Conservation (phyloP, 345 rosid genomes). For the Mangifera indica region DNA sequence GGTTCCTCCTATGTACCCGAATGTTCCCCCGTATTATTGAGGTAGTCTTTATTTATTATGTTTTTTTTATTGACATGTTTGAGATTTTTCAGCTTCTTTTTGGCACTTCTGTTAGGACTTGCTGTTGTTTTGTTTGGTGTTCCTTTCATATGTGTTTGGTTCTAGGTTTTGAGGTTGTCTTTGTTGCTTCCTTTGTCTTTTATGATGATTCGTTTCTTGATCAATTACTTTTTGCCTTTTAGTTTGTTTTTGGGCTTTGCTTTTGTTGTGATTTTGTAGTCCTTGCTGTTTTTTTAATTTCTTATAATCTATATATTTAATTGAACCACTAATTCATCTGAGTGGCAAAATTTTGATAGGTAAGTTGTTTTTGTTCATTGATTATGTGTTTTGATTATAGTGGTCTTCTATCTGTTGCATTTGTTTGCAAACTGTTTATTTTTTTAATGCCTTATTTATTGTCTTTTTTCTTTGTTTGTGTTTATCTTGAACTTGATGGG, state of each 20-base stretch:
- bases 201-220: neutral
- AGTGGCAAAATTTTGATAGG: neutral
- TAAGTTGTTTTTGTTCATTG: neutral
- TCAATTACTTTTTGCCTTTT: neutral
- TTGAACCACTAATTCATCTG: neutral
- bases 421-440: neutral
- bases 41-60: conserved; percentile 33
- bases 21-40: conserved; percentile 70
- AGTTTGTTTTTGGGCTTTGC: neutral
- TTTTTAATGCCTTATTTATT: neutral
- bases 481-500: neutral
- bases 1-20: conserved; percentile 66
- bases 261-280: neutral
- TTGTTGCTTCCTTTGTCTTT: neutral
- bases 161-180: neutral
- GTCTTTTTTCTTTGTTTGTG: neutral
- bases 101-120: neutral
- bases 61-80: neutral
- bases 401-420: neutral
- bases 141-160: neutral
- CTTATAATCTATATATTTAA: neutral
- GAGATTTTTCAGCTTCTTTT: neutral
- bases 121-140: neutral
- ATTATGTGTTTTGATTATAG: neutral
- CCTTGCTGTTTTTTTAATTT: neutral